These are phyloP conservation scores for Apophysomyces sp. DNA, from an alignment of 371 early-diverging fungal genomes.

Conservation along the genomic window DNA sequence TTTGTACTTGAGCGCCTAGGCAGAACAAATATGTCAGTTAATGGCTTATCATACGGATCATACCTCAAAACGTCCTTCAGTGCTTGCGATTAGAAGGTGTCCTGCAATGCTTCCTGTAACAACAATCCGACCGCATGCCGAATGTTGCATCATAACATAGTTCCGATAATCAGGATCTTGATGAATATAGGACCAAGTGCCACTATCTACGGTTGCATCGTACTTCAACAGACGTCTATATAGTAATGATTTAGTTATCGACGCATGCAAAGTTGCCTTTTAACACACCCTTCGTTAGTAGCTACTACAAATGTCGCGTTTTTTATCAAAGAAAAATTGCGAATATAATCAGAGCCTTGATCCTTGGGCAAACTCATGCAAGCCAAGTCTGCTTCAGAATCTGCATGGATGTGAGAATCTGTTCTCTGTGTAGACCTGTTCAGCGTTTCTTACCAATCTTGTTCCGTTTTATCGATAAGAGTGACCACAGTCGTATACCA, in stretches of 20 bases:
- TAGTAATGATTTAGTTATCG: neutral
- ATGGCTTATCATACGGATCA: neutral
- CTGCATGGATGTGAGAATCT: conserved; percentile 3
- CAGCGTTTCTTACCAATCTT: conserved; percentile 47
- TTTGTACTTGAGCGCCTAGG: conserved; percentile 40
- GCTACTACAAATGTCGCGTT: conserved; percentile 28
- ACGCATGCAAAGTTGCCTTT: neutral
- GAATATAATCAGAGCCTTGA: conserved; percentile 35
- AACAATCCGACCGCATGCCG: conserved; percentile 56
- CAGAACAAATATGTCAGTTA: neutral
- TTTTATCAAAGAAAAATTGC: conserved; percentile 54
- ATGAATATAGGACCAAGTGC: conserved; percentile 37
- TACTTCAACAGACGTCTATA: conserved; percentile 44
- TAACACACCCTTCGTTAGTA: conserved; percentile 39
- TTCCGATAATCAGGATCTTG: conserved; percentile 37
- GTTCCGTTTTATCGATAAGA: conserved; percentile 53
- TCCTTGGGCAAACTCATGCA: conserved; percentile 21
- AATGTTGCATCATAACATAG: conserved; percentile 61
- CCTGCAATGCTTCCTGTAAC: conserved; percentile 62
- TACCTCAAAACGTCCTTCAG: conserved; percentile 46
- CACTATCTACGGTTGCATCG: conserved; percentile 15
- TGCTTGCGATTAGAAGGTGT: conserved; percentile 52
- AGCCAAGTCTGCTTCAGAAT: conserved; percentile 44
- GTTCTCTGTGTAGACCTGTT: neutral
- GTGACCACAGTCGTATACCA: conserved; percentile 74